phyloP scores from a whole-genome alignment of 306 rosid genomes.

The Quercus gilva region DNA sequence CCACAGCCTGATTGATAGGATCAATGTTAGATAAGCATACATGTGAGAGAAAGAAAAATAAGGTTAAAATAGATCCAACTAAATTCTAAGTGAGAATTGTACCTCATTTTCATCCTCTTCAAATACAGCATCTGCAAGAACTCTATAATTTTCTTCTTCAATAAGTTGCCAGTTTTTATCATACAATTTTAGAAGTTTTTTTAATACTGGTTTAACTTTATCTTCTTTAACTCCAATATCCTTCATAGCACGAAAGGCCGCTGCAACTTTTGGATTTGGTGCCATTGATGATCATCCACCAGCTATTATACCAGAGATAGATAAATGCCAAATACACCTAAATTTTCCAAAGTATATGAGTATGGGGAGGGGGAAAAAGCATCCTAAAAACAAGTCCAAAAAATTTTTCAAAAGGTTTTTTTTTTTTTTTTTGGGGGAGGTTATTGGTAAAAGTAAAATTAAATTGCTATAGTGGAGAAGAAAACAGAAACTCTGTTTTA shows the following conservation, averaged over 20 bases:
- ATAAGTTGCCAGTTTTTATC: conserved; percentile 85
- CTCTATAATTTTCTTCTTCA: conserved; percentile 89
- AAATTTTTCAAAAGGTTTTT: not conserved
- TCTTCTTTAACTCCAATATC: conserved; percentile 60
- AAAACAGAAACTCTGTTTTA: not conserved
- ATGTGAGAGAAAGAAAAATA: not conserved
- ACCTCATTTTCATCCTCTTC: conserved; percentile 75
- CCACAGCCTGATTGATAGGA: conserved; percentile 39
- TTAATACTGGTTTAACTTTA: conserved; percentile 72
- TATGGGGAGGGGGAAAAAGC: not conserved
- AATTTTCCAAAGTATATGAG: conserved; percentile 11
- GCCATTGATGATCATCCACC: conserved; percentile 54
- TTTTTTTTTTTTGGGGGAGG: too few relatives aligned
- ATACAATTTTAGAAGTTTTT: conserved; percentile 66
- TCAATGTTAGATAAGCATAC: conserved; percentile 13
- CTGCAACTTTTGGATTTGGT: conserved; percentile 53
- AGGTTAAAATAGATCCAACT: conserved; percentile 10
- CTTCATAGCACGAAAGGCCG: conserved; percentile 74
- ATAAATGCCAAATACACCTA: conserved; percentile 22
- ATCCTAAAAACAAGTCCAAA: not conserved
- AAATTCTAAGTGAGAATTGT: not conserved
- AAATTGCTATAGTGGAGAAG: not conserved
- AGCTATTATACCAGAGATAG: conserved; percentile 12
- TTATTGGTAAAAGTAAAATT: not conserved
- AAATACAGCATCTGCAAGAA: conserved; percentile 81